These are phyloP conservation scores for Salix brachista DNA, from an alignment of 345 rosid species.

Conservation along the genomic window DNA sequence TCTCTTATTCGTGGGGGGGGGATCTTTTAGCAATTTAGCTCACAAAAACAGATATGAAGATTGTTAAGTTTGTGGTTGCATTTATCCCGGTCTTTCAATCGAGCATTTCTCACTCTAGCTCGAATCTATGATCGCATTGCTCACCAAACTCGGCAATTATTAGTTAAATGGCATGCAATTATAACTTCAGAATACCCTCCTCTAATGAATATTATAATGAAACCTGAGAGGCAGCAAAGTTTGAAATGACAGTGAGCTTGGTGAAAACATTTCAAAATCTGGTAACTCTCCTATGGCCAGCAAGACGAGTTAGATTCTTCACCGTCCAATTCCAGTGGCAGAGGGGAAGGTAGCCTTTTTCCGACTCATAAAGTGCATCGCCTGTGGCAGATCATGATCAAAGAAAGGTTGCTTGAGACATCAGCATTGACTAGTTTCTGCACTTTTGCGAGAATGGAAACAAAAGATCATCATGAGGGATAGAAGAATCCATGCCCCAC, in stretches of 20 bases:
- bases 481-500: constrained; percentile 27
- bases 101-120: background rate
- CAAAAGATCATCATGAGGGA: constrained; percentile 14
- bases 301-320: background rate
- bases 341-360: background rate
- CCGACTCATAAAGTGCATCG: background rate
- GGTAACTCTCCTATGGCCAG: background rate
- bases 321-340: background rate
- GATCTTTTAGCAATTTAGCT: too few relatives aligned
- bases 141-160: background rate
- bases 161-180: background rate
- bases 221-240: background rate
- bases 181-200: too few relatives aligned
- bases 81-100: background rate
- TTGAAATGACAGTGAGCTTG: background rate
- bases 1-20: background rate
- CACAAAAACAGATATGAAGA: too few relatives aligned
- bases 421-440: constrained; percentile 7
- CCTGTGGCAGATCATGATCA: background rate
- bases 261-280: background rate
- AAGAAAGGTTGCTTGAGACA: background rate
- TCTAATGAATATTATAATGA: background rate
- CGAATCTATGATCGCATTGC: background rate
- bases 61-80: background rate
- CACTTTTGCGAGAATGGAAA: constrained; percentile 9